Evolutionary conservation across 1,284 basidiomycete species (phyloP), one percentile per base, ranked within the genome.

Genomic region (Rhodotorula sp.): DNA sequence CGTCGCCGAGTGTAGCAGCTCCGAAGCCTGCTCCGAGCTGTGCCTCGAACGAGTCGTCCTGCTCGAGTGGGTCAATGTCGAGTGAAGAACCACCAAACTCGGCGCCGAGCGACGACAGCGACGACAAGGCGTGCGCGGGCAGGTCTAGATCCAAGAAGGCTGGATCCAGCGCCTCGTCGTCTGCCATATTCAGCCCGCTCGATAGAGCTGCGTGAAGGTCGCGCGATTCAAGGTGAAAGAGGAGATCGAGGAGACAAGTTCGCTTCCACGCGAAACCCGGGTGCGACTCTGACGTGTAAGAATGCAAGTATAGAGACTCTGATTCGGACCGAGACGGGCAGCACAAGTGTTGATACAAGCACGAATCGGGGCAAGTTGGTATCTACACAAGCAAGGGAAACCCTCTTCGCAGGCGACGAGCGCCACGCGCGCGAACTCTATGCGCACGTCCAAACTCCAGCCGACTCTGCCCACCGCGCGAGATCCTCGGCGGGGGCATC

Each of bases 371-470:
- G 14, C 34, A 21, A 6, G 1, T 20, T 21, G 5, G 23, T 47
- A 15, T 31, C 29, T 16, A 26, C 26, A 56, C 54, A 56, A 18
- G 15, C 18, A 56, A 56, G 26, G n/a, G 29, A 20, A 18, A 5
- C n/a, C 26, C 34, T n/a, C 62, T 48, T 67, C 7, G 62, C 58
- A 26, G 8, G 8, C 39, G 39, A 43, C 2, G 10, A 43, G 49
- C 51, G 21, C 12, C 51, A 16, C 21, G 8, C 51, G n/a, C 5
- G 21, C 10, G 1, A n/a, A 21, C 10, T 61, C 63, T 64, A 65
- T n/a, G 64, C 64, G 21, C 56, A 34, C 75, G 87, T 79, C 90
- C 90, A 91, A 68, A 83, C 81, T 48, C 88, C 89, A 56, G 86
- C 80, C 56, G 79, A 80, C 63, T 85, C 83, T 6, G 86, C 86